These are phyloP conservation scores for Petunia secreta DNA, from an alignment of 257 asterid species.

Conservation along the genomic window DNA sequence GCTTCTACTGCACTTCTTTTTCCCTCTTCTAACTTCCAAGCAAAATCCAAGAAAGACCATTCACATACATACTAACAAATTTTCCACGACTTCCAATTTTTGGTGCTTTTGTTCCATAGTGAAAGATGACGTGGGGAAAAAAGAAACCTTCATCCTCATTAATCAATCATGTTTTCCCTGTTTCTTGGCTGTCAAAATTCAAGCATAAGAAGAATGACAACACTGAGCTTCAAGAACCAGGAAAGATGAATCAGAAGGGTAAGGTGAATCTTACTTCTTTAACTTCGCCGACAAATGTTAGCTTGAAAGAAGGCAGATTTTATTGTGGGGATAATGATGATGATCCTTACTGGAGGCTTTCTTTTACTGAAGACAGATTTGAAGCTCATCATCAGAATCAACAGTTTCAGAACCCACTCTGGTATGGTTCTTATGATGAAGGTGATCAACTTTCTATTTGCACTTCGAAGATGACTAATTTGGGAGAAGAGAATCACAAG, in stretches of 20 bases:
- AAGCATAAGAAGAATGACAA: constrained; percentile 42
- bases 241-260: constrained; percentile 33
- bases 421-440: constrained; percentile 44
- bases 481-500: constrained; percentile 34
- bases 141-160: constrained; percentile 54
- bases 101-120: neutral
- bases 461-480: constrained; percentile 26
- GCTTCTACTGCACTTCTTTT: constrained; percentile 30
- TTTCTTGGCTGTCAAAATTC: constrained; percentile 69
- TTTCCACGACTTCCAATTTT: neutral
- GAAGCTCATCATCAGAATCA: constrained; percentile 35
- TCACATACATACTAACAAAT: neutral
- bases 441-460: constrained; percentile 40
- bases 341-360: constrained; percentile 70
- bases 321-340: constrained; percentile 63
- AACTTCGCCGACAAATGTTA: constrained; percentile 14
- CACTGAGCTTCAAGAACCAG: constrained; percentile 27
- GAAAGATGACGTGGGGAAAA: constrained; percentile 65
- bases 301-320: constrained; percentile 47
- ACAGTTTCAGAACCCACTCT: constrained; percentile 36
- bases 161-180: constrained; percentile 53
- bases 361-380: constrained; percentile 49
- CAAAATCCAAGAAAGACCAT: neutral
- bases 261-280: constrained; percentile 29
- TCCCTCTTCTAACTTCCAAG: constrained; percentile 12